These are phyloP conservation scores for Kokia cookei DNA, from an alignment of 441 rosid species.

Conservation along the genomic window DNA sequence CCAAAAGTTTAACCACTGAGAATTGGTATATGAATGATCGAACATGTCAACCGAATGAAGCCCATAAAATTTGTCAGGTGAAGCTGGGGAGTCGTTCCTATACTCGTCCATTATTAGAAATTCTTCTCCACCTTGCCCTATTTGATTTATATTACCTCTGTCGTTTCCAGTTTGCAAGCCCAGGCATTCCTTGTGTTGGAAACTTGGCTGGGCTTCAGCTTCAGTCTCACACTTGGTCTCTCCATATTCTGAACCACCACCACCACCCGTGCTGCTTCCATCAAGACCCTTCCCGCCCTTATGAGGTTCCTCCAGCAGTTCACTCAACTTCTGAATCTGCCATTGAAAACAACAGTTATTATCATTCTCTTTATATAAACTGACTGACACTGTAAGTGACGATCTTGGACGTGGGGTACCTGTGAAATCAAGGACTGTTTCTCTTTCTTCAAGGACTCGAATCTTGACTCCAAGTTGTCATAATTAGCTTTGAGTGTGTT, in stretches of 20 bases:
- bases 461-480: conserved; percentile 39
- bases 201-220: neutral
- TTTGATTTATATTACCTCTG: conserved; percentile 1
- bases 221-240: conserved; percentile 19
- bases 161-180: conserved; percentile 1
- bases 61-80: conserved; percentile 37
- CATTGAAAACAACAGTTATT: neutral
- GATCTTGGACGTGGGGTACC: conserved; percentile 23
- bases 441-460: conserved; percentile 49
- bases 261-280: conserved; percentile 17
- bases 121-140: conserved; percentile 20
- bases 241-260: conserved; percentile 16
- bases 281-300: conserved; percentile 14
- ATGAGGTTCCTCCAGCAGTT: conserved; percentile 19
- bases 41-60: conserved; percentile 30
- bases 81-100: conserved; percentile 26
- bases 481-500: conserved; percentile 40
- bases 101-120: conserved; percentile 28
- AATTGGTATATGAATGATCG: conserved; percentile 35
- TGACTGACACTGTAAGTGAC: neutral
- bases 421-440: conserved; percentile 41
- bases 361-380: neutral
- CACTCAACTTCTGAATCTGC: conserved; percentile 49
- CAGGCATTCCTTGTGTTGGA: neutral
- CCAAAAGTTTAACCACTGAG: conserved; percentile 51